A percentile compares a stretch with the other conserved stretches of the same genome.
Conservation (phyloP, 1,284 basidiomycete genomes). For the Ceratobasidium sp. region DNA sequence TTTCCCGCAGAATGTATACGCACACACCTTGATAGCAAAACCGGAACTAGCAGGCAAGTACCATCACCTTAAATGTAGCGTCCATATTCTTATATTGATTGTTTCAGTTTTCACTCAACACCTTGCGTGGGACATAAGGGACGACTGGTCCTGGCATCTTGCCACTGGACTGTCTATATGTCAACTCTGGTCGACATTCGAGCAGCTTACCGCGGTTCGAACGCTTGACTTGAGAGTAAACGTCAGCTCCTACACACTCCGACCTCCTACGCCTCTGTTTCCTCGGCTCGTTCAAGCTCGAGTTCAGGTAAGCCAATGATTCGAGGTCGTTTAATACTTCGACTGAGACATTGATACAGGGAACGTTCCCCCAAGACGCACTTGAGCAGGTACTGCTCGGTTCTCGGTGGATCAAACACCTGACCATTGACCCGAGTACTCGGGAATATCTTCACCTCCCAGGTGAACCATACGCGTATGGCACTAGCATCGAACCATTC, state of each 20-base stretch:
- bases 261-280: slow-evolving; percentile 12
- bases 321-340: not conserved
- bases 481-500: slow-evolving; percentile 12
- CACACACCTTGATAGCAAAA: slow-evolving; percentile 8
- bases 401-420: slow-evolving; percentile 11
- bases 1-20: not conserved
- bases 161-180: not conserved
- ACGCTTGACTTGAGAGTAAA: not conserved
- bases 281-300: not conserved
- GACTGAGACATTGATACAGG: not conserved
- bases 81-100: not conserved
- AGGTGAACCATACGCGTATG: slow-evolving; percentile 19
- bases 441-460: slow-evolving; percentile 6
- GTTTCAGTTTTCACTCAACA: slow-evolving; percentile 14
- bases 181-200: slow-evolving; percentile 4
- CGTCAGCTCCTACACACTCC: slow-evolving; percentile 1
- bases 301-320: not conserved
- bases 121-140: slow-evolving; percentile 19
- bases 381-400: slow-evolving; percentile 1
- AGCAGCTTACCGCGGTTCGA: slow-evolving; percentile 15
- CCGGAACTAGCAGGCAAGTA: slow-evolving; percentile 7
- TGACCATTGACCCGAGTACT: slow-evolving; percentile 5
- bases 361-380: slow-evolving; percentile 7
- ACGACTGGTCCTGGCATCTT: not conserved
- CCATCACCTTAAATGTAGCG: not conserved